Base-by-base conservation (phyloP, 164 flowering plant species). In the Pachysandra terminalis region DNA sequence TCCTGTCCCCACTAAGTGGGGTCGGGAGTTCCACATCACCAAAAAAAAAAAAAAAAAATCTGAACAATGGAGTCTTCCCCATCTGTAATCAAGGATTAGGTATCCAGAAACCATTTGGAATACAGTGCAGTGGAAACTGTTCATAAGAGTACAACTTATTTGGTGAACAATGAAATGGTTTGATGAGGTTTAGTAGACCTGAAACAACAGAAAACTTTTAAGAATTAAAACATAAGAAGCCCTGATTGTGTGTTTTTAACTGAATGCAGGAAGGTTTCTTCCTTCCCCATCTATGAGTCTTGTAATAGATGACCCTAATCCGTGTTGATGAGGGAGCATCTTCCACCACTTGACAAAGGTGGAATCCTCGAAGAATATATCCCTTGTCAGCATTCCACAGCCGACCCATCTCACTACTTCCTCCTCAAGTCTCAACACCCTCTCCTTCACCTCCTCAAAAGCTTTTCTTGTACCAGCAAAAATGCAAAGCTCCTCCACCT, bases 261-360 rank as follows among this genome's bases (percentile, higher is more conserved):
- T 21, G 41, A 41, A 40, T 22, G 53, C 23, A 57, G 74, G 71
- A 22, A 58, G 37, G 23, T 64, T 67, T 62, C 63, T 66, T 51
- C 57, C 63, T 63, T 62, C 53, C 28, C 28, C 72, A 37, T 59
- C 35, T 28, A 78, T 58, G 48, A 74, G 62, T n/a, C 37, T 48
- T 56, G 74, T 56, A 48, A 89, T 71, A 45, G 75, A 32, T 17
- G 88, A 82, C 7, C 3, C 49, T 49, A 68, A 45, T 62, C 28
- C 77, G 45, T 82, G 85, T 12, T 77, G 68, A 19, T 19, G 9
- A 26, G 88, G 90, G 14, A 87, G 86, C 28, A 71, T 74, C 35
- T 65, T 82, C 95, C 91, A 87, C 95, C 93, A 89, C 74, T 82
- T 78, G 24, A 75, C 67, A 65, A 89, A 85, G 58, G 90, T 85